A percentile compares a stretch with the other conserved stretches of the same genome.
Conservation (phyloP, 139 green algal species). For the Tetraselmis striata region DNA sequence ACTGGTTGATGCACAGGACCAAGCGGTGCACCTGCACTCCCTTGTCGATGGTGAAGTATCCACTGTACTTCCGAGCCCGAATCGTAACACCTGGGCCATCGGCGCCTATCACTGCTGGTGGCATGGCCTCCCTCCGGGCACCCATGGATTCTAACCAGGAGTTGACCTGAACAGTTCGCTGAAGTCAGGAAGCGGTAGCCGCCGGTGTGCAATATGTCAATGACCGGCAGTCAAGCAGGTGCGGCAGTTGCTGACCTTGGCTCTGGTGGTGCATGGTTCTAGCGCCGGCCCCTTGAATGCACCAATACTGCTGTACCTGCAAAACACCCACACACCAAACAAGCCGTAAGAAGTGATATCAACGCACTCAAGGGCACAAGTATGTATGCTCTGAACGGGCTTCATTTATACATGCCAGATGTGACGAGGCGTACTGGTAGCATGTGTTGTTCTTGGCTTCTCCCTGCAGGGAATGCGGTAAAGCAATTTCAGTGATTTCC, state of each 20-base stretch:
- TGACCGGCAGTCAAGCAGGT: background rate
- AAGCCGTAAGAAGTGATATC: too few relatives aligned
- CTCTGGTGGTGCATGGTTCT: background rate
- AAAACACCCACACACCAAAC: background rate
- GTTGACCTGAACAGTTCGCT: too few relatives aligned
- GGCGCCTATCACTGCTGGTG: background rate
- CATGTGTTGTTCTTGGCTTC: background rate
- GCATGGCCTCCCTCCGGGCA: background rate
- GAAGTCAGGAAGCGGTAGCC: too few relatives aligned
- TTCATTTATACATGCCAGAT: too few relatives aligned
- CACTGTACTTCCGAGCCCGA: background rate
- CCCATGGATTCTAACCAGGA: background rate
- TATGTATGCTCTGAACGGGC: too few relatives aligned
- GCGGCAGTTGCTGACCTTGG: background rate
- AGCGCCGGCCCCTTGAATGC: background rate
- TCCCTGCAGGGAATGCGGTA: too few relatives aligned
- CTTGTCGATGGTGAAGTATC: background rate
- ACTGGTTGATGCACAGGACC: too few relatives aligned
- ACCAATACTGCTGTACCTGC: background rate
- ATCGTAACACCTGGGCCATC: background rate
- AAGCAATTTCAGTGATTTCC: too few relatives aligned
- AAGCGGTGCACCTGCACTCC: background rate
- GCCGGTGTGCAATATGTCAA: too few relatives aligned
- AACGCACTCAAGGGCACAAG: too few relatives aligned
- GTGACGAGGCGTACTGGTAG: background rate